Base-by-base conservation (phyloP, 305 asterid genomes). In the Fraxinus velutina region DNA sequence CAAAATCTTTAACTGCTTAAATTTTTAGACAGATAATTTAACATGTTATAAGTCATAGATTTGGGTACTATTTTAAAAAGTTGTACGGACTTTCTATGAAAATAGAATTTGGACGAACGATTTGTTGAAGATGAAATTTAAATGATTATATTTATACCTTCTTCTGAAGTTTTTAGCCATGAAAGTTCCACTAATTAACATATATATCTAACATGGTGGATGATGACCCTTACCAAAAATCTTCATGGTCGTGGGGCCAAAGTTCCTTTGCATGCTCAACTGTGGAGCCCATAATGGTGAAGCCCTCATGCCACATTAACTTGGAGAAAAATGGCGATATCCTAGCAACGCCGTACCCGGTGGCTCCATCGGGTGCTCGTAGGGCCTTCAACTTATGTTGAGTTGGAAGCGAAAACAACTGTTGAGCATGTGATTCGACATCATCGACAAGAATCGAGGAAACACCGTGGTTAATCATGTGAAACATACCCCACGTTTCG, bases 291-390 rank as follows among this genome's bases (percentile, higher is more conserved):
- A 88, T 87, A 77, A 93, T 88, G 32, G 97, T 91, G 84, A 95
- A 95, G 32, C 98, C 97, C 80, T 95, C 98, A 78, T 95, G 96
- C 98, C 98, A 95, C 97, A 95, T 89, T 36, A 73, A 34, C 86
- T 92, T 91, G 1, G 88, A 0, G 71, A 93, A 93, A 77, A 90
- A 92, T 0, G 93, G 92, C 2, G 95, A 82, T 36, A 95, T 91
- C 66, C 93, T 87, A 44, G 98, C 91, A 76, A 83, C 79, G 10
- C 98, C 98, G 9, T 93, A 94, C 7, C 98, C 97, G 22, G 97
- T 87, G 83, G 89, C 90, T 12, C 95, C 94, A 22, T 71, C 75
- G 0, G 93, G 88, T 0, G 90, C 71, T 0, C 98, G 84, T 79
- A 93, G 55, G 33, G 83, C 93, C 88, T 75, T 87, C 1, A 79